Percentiles rank a stretch among this genome's conserved stretches.
Evolutionary conservation across 108 stramenopile species (phyloP).

Genomic region (Skeletonema tropicum): DNA sequence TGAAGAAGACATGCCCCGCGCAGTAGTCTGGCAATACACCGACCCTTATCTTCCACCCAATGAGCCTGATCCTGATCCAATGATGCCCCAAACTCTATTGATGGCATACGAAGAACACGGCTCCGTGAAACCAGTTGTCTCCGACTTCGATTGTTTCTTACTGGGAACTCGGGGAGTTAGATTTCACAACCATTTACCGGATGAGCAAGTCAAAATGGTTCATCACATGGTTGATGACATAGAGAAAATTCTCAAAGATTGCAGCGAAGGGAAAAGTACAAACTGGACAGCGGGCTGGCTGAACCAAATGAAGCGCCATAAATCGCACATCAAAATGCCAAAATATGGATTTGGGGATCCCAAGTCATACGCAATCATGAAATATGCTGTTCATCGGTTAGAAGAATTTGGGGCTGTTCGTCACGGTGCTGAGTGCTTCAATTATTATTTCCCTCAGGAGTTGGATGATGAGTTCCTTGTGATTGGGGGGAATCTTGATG

Average conservation of each 20-base stretch:
- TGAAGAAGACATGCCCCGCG: slow-evolving; percentile 45
- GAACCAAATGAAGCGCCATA: slow-evolving; percentile 61
- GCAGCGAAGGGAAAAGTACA: slow-evolving; percentile 32
- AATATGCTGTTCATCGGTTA: slow-evolving; percentile 58
- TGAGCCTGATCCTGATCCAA: slow-evolving; percentile 55
- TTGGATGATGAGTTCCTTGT: slow-evolving; percentile 73
- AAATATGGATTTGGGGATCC: slow-evolving; percentile 81
- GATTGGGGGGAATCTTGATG: slow-evolving; percentile 55
- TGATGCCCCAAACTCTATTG: slow-evolving; percentile 63
- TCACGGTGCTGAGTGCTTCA: slow-evolving; percentile 82
- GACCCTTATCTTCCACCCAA: slow-evolving; percentile 42
- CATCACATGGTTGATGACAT: slow-evolving; percentile 64
- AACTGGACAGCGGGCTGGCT: slow-evolving; percentile 77
- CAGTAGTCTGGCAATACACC: slow-evolving; percentile 62
- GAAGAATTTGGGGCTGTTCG: slow-evolving; percentile 72
- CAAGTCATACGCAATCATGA: slow-evolving; percentile 75
- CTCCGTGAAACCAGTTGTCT: slow-evolving; percentile 62
- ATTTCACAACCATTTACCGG: slow-evolving; percentile 60
- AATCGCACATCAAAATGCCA: slow-evolving; percentile 48
- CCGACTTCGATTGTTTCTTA: slow-evolving; percentile 78
- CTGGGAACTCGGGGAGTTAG: slow-evolving; percentile 60
- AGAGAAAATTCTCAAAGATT: slow-evolving; percentile 55
- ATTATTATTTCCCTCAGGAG: slow-evolving; percentile 81
- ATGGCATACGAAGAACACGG: slow-evolving; percentile 81
- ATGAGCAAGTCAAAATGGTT: slow-evolving; percentile 63